Evolutionary conservation across 108 stramenopile genomes (phyloP).

Genomic region (Nannochloropsis oceanica): DNA sequence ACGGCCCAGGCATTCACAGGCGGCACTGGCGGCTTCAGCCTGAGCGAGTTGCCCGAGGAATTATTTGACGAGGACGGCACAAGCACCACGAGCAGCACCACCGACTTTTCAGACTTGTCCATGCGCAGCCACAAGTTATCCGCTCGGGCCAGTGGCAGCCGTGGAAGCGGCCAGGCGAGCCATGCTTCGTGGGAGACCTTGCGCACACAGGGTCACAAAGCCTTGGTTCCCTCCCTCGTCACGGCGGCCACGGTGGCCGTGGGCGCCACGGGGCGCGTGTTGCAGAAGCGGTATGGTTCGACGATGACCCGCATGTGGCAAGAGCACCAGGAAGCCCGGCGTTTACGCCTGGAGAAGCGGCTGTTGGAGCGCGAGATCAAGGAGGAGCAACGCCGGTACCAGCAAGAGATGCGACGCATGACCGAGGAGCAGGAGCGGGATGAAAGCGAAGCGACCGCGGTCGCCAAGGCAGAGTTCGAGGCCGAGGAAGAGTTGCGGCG

Average conservation of each 20-base stretch:
- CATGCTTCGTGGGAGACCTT: not conserved
- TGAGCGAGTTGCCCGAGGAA: not conserved
- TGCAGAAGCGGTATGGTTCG: not conserved
- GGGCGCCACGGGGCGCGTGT: not conserved
- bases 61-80: not conserved
- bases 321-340: not conserved
- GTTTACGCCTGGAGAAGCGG: not conserved
- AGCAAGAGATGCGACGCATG: not conserved
- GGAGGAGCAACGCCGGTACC: not conserved
- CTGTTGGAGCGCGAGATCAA: not conserved
- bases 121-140: not conserved
- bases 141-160: not conserved
- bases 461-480: not conserved
- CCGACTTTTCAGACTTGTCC: not conserved
- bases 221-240: not conserved
- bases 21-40: not conserved
- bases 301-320: not conserved
- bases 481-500: not conserved
- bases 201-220: not conserved
- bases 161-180: not conserved
- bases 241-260: not conserved
- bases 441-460: not conserved
- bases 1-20: not conserved
- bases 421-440: not conserved
- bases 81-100: no score